Base-by-base conservation (phyloP, 148 eudicot genomes). In the Polygonum aviculare region DNA sequence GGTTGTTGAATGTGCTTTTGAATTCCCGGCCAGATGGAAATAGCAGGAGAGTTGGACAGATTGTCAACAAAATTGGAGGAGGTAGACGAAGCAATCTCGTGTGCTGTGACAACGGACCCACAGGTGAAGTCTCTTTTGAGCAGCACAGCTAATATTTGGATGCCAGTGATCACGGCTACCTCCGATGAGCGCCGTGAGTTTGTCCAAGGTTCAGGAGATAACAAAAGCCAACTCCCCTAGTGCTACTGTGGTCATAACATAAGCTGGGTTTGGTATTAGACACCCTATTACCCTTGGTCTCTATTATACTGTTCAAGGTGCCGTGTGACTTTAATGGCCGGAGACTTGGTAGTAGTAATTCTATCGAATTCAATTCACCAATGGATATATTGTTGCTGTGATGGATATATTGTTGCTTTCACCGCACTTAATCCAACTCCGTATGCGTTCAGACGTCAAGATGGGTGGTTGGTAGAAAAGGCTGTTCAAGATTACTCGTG, bases 101-200 rank as follows among this genome's bases (percentile, higher is more conserved):
- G 97, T 48, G 81, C 93, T 9, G 83, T 91, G 84, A 89, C 97
- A 40, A 69, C 82, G 40, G 98, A 94, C 79, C 94, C 97, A 22
- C 81, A 94, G 73, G 93, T 94, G 19, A 83, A 80, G 81, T 81
- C 90, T 12, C 83, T 94, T 62, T 78, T 94, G 83, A 91, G 97
- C 74, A 84, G 90, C 67, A 94, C 98, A 5, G 94, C 98, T n/a
- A 97, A 91, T 86, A 83, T 91, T 21, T 94, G 98, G 97, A 84
- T 94, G 97, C 98, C 98, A 3, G 98, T 94, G 63, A 90, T 94
- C 70, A 91, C 98, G 8, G 98, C 97, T 22, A 83, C 87, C 48
- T 86, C 98, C 7, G 93, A 94, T 50, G 93, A 94, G 82, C 88
- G 97, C 59, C 90, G 87, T 6, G 86, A 84, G 49, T 88, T 94